Percentiles rank a stretch among this genome's conserved stretches.
Conservation (phyloP, 352 stramenopile genomes). For the Saprolegnia diclina region DNA sequence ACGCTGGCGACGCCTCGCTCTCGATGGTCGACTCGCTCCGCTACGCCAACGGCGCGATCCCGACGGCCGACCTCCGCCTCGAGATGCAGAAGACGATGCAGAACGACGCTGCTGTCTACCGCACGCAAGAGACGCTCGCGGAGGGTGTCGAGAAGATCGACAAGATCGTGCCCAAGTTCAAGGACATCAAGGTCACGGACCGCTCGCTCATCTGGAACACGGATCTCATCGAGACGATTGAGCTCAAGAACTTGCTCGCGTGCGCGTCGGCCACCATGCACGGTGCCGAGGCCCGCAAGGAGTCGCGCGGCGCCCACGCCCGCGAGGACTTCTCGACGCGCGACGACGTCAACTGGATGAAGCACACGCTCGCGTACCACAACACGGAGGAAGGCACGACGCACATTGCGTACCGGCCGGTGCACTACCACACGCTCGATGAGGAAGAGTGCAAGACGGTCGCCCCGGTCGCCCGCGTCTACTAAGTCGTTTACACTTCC, state of each 20-base stretch:
- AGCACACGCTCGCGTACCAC: conserved; percentile 94
- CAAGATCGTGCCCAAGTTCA: conserved; percentile 85
- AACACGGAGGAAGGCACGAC: conserved; percentile 84
- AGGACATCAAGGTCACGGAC: conserved; percentile 92
- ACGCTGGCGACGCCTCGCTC: conserved; percentile 84
- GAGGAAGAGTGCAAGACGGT: conserved; percentile 93
- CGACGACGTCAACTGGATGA: conserved; percentile 97
- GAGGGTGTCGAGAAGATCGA: conserved; percentile 86
- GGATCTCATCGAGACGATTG: conserved; percentile 95
- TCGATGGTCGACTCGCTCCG: conserved; percentile 86
- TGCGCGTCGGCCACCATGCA: conserved; percentile 95
- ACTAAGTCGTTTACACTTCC: conserved; percentile 61
- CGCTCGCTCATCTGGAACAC: conserved; percentile 97
- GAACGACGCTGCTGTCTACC: conserved; percentile 47
- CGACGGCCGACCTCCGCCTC: conserved; percentile 81
- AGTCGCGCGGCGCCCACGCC: conserved; percentile 93
- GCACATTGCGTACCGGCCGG: conserved; percentile 84
- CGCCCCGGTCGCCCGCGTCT: conserved; percentile 92
- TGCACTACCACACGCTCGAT: conserved; percentile 94
- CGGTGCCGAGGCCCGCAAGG: conserved; percentile 91
- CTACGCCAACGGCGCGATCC: conserved; percentile 72
- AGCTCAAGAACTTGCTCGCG: conserved; percentile 90
- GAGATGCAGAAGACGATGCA: conserved; percentile 64
- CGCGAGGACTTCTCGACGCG: conserved; percentile 93
- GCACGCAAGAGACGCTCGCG: conserved; percentile 55